Conservation (phyloP, 208 protist species). For the Leishmania lainsoni region DNA sequence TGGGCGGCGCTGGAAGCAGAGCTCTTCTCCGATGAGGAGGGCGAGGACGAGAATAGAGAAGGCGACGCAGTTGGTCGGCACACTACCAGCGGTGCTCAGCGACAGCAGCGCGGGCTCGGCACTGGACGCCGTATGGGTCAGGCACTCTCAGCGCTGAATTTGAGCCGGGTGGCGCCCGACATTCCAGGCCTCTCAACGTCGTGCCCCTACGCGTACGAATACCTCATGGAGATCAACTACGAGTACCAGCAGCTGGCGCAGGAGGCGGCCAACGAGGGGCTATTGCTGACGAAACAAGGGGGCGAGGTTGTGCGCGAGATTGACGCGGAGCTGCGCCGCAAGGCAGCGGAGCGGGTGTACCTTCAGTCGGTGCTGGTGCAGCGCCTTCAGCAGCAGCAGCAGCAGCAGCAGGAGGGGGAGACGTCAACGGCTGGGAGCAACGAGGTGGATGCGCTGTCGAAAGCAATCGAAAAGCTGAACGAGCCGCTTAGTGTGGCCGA, state of each 20-base stretch:
- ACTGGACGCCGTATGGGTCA: conserved; percentile 28
- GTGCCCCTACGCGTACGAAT: conserved; percentile 43
- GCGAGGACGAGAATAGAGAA: conserved; percentile 7
- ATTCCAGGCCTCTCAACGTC: conserved; percentile 14
- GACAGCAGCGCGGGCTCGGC: conserved; percentile 4
- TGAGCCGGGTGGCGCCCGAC: neutral
- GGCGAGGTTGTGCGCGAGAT: conserved; percentile 50
- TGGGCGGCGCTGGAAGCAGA: conserved; percentile 29
- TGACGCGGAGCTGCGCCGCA: conserved; percentile 37
- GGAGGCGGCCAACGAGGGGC: conserved; percentile 39
- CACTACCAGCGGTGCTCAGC: neutral
- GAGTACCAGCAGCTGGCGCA: conserved; percentile 43
- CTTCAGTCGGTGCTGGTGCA: conserved; percentile 22
- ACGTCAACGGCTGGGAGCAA: neutral
- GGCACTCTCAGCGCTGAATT: conserved; percentile 26
- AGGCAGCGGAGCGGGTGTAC: conserved; percentile 22
- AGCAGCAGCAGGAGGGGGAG: neutral
- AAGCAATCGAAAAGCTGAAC: conserved; percentile 23
- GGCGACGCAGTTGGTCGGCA: neutral
- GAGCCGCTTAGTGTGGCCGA: conserved; percentile 11
- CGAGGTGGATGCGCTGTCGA: conserved; percentile 17
- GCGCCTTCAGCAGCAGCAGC: conserved; percentile 7
- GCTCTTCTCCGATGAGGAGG: conserved; percentile 24
- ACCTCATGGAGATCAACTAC: conserved; percentile 63
- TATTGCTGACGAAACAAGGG: conserved; percentile 53